phyloP scores from a whole-genome alignment of 1,284 basidiomycete species.

The Ustilago tritici region DNA sequence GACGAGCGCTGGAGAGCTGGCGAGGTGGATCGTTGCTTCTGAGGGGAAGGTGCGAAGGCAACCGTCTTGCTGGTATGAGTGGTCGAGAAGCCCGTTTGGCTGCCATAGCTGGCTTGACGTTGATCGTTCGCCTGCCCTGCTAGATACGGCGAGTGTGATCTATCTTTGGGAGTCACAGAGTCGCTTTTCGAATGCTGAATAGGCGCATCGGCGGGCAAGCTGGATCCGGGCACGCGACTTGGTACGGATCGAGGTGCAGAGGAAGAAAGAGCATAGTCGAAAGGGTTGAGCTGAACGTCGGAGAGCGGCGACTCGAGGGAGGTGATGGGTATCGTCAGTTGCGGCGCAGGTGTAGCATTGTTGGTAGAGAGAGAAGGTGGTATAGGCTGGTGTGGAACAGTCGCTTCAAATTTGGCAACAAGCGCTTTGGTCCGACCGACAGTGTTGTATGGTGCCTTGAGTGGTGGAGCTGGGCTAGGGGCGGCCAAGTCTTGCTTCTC shows the following conservation, averaged over 20 bases:
- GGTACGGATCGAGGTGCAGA: constrained; percentile 16
- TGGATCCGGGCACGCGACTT: constrained; percentile 34
- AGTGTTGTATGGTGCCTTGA: constrained; percentile 7
- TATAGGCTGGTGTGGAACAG: constrained; percentile 3
- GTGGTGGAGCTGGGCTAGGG: constrained; percentile 11
- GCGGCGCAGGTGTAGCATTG: constrained; percentile 1
- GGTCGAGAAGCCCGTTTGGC: constrained; percentile 13
- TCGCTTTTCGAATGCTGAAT: not conserved
- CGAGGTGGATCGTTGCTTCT: constrained; percentile 46
- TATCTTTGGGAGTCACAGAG: not conserved
- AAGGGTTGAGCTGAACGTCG: not conserved
- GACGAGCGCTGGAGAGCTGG: constrained; percentile 18
- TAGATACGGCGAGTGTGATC: not conserved
- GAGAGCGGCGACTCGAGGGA: constrained; percentile 8
- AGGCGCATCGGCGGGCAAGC: constrained; percentile 13
- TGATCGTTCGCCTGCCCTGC: not conserved
- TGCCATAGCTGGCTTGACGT: constrained; percentile 22
- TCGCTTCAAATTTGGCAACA: constrained; percentile 47
- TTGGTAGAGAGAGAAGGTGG: not conserved
- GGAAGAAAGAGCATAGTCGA: constrained; percentile 2
- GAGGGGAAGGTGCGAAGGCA: constrained; percentile 64
- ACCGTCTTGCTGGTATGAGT: constrained; percentile 43
- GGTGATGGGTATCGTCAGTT: constrained; percentile 15
- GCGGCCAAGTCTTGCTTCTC: constrained; percentile 19
- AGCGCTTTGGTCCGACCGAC: constrained; percentile 46